A percentile compares a stretch with the other conserved stretches of the same genome.
Evolutionary conservation across 2,329 filamentous ascomycete genomes (phyloP).

Genomic region (Grosmannia serpens): DNA sequence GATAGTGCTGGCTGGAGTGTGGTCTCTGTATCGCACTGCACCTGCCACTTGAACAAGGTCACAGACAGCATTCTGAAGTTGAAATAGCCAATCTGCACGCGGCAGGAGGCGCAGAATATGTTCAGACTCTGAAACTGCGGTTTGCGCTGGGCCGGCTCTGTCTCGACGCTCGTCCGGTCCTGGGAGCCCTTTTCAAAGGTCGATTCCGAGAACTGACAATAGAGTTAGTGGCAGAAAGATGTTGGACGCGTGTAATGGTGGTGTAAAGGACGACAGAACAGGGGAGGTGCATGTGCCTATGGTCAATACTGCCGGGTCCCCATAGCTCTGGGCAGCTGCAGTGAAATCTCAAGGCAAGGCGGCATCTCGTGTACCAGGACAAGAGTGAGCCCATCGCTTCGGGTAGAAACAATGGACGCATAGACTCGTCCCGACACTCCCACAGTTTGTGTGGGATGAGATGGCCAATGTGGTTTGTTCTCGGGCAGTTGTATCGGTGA

Average conservation of each 20-base stretch:
- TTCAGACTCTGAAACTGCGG: conserved; percentile 19
- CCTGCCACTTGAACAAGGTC: conserved; percentile 46
- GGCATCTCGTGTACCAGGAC: conserved; percentile 1
- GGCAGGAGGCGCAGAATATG: conserved; percentile 35
- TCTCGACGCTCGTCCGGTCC: conserved; percentile 15
- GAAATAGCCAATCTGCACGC: conserved; percentile 34
- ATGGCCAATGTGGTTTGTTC: conserved; percentile 27
- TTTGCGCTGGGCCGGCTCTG: not conserved
- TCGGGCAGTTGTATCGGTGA: conserved; percentile 62
- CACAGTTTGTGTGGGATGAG: conserved; percentile 6
- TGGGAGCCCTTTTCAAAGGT: conserved; percentile 17
- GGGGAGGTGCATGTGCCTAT: conserved; percentile 29
- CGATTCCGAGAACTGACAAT: conserved; percentile 27
- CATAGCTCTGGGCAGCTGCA: conserved; percentile 36
- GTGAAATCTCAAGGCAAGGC: conserved; percentile 31
- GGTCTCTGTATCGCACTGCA: conserved; percentile 22
- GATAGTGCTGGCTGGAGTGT: conserved; percentile 10
- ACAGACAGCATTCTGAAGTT: conserved; percentile 32
- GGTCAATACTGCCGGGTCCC: conserved; percentile 32
- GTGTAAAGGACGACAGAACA: conserved; percentile 8
- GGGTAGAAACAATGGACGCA: conserved; percentile 1
- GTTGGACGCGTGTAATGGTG: no score
- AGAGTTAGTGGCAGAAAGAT: not conserved
- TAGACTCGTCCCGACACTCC: conserved; percentile 7
- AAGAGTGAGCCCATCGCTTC: conserved; percentile 7